These are phyloP conservation scores for Boletus rufocinnamomeus DNA, from an alignment of 768 basidiomycete species.

Conservation along the genomic window DNA sequence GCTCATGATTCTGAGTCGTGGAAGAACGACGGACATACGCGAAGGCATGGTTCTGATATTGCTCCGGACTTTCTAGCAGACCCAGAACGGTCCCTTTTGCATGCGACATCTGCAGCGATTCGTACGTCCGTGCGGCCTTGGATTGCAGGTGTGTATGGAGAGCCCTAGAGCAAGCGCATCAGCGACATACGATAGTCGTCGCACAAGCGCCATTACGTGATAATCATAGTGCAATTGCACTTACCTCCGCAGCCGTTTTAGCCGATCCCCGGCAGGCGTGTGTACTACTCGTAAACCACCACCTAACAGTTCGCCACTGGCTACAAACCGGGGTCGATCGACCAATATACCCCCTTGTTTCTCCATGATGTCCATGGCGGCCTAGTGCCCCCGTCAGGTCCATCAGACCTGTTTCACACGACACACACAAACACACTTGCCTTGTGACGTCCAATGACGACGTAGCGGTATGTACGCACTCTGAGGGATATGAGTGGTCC, in stretches of 20 bases:
- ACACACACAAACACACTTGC: background rate
- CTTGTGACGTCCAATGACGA: conserved; percentile 24
- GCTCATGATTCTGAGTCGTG: too few relatives aligned
- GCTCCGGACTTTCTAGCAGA: conserved; percentile 15
- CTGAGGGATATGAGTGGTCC: conserved; percentile 58
- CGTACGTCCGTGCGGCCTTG: conserved; percentile 45
- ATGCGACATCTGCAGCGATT: conserved; percentile 43
- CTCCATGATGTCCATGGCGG: conserved; percentile 61
- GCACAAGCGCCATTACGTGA: background rate
- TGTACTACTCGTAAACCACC: conserved; percentile 55
- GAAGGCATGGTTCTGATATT: conserved; percentile 22
- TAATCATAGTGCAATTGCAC: background rate
- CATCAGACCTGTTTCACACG: background rate
- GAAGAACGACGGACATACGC: conserved; percentile 40
- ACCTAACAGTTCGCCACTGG: conserved; percentile 49
- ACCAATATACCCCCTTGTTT: conserved; percentile 50
- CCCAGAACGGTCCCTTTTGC: conserved; percentile 13
- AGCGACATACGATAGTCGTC: background rate
- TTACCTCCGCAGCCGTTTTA: conserved; percentile 56
- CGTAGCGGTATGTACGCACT: conserved; percentile 37
- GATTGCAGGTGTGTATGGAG: conserved; percentile 56
- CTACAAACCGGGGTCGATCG: conserved; percentile 50
- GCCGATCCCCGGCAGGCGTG: conserved; percentile 49
- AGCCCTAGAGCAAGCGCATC: conserved; percentile 36
- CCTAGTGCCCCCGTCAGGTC: conserved; percentile 33